Percentiles rank a stretch among this genome's conserved stretches.
Evolutionary conservation across 495 filamentous ascomycete genomes (phyloP).

Genomic region (Podospora comata): DNA sequence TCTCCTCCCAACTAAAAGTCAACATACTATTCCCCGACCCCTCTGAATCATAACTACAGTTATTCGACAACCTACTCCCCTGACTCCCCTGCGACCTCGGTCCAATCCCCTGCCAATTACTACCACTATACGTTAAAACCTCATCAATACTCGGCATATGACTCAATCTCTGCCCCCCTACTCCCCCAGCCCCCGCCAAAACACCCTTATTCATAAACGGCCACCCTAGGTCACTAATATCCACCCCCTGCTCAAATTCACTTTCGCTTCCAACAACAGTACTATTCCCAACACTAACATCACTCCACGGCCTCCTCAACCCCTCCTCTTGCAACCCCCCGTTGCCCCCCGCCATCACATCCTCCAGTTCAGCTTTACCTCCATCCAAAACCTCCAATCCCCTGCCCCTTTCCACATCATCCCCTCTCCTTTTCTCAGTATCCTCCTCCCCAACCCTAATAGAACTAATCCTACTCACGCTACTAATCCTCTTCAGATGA

Average conservation of each 20-base stretch:
- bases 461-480: conserved; percentile 19
- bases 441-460: conserved; percentile 9
- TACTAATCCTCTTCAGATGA: conserved; percentile 19
- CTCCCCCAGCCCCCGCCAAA: neutral
- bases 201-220: neutral
- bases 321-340: neutral
- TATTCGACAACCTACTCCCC: conserved; percentile 4
- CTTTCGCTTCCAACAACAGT: conserved; percentile 4
- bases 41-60: neutral
- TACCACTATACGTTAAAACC: conserved; percentile 3
- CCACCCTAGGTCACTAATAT: neutral
- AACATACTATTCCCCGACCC: neutral
- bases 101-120: neutral
- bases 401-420: neutral
- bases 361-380: neutral
- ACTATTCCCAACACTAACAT: neutral
- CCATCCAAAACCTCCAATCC: conserved; percentile 1
- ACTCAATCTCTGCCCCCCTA: neutral
- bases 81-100: neutral
- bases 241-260: neutral
- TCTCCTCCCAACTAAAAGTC: neutral
- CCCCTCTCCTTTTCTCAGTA: neutral
- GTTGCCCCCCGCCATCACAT: neutral
- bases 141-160: conserved; percentile 19
- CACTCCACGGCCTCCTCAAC: neutral